Evolutionary conservation across 1,284 basidiomycete genomes (phyloP), one percentile per base, ranked within the genome.

Genomic region (Ceratobasidium theobromae): DNA sequence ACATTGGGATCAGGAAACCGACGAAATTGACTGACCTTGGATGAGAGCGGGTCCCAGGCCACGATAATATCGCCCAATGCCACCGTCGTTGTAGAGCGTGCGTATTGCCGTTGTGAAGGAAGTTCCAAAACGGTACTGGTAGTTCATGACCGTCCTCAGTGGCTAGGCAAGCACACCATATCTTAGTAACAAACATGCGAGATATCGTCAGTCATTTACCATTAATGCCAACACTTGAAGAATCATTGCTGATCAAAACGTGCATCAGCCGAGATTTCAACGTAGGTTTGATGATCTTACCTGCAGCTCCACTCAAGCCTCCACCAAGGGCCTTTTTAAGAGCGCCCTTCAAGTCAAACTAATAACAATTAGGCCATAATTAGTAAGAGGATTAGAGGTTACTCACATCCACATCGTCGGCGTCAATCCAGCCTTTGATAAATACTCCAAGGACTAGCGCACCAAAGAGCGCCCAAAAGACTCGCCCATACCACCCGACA

Each of bases 71-170:
- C 92, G 82, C 49, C 80, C 78, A 78, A 83, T 87, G 5, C 91
- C 91, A n/a, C 91, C 91, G 68, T 92, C 89, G 1, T 77, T 75
- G 73, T 88, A 89, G 21, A 95, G 83, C 2, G 84, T 91, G 65
- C 76, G 76, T 53, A 81, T 82, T 5, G 89, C 87, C 55, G 82
- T 76, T 1, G 83, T 85, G n/a, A 85, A 83, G 0, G 84, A 82
- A 0, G 87, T 88, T 6, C 93, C 93, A 73, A 86, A 94, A 53
- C 88, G 84, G 73, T 91, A 91, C 76, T 92, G 92, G 74, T 91
- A 94, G 79, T 95, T 95, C 93, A 95, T 95, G 65, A 93, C 82
- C 1, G 93, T 96, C 25, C 92, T 84, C 1, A 91, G 75, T 1
- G 89, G 89, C 86, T 80, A 25, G 4, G 46, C 32, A 30, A 23